These are phyloP conservation scores for Fusarium siculi DNA, from an alignment of 2,329 filamentous ascomycete genomes.

Conservation along the genomic window DNA sequence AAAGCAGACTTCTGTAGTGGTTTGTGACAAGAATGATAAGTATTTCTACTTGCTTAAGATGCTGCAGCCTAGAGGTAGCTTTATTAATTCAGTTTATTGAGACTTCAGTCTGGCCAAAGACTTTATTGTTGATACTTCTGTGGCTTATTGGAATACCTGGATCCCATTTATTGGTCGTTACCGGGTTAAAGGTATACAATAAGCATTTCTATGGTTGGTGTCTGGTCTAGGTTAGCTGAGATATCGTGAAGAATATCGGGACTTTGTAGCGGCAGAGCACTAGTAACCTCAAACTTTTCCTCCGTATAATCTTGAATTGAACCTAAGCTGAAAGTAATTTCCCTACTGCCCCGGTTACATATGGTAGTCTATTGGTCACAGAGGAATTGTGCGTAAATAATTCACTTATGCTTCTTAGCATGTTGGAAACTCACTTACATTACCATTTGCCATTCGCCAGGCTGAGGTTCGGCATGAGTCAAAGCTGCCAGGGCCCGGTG, in stretches of 20 bases:
- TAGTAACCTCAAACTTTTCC: not conserved
- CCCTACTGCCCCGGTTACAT: rapidly evolving
- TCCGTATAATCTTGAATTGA: not conserved
- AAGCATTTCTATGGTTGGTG: not conserved
- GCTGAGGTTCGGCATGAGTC: constrained; percentile 40
- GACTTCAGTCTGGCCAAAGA: not conserved
- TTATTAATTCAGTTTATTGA: not conserved
- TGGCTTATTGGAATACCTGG: not conserved
- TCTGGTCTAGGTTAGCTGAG: not conserved
- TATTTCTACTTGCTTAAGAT: not conserved
- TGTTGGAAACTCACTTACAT: not conserved
- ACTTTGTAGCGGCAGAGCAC: not conserved
- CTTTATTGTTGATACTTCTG: not conserved
- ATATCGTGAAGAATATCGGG: not conserved
- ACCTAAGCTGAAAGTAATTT: not conserved
- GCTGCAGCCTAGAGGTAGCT: not conserved
- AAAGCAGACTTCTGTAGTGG: no score
- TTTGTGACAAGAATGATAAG: no score
- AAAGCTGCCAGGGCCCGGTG: constrained; percentile 19
- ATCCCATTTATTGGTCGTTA: not conserved
- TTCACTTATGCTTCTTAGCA: not conserved
- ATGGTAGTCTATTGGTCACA: no score
- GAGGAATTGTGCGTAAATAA: not conserved
- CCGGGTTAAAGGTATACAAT: not conserved
- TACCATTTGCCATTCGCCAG: not conserved